A percentile compares a stretch with the other conserved stretches of the same genome.
Evolutionary conservation across 768 basidiomycete species (phyloP).

Genomic region (Suillus placidus): DNA sequence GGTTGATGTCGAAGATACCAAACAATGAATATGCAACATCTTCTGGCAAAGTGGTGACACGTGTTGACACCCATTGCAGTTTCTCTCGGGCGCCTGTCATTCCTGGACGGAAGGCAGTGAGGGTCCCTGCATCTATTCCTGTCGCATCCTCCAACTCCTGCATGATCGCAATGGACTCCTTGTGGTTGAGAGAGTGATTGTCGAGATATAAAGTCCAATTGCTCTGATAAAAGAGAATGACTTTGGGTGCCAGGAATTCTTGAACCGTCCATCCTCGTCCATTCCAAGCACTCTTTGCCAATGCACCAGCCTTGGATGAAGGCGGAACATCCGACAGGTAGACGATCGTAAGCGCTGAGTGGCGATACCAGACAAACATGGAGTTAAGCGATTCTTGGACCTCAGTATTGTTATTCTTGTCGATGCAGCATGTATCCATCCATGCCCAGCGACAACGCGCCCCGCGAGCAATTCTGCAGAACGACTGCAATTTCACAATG

Average conservation of each 20-base stretch:
- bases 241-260: background rate
- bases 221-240: background rate
- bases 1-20: background rate
- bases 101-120: background rate
- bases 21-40: background rate
- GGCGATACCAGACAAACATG: constrained; percentile 4
- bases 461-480: background rate
- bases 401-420: background rate
- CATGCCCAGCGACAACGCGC: background rate
- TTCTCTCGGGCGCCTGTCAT: background rate
- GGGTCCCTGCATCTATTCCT: background rate
- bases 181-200: background rate
- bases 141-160: background rate
- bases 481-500: background rate
- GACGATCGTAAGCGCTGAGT: constrained; percentile 1
- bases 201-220: constrained; percentile 1
- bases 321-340: background rate
- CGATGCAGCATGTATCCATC: constrained; percentile 4
- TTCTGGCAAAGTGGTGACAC: background rate
- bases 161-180: background rate
- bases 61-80: background rate
- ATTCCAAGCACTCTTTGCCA: background rate
- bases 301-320: constrained; percentile 1
- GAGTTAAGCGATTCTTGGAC: background rate
- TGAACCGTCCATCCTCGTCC: background rate